These are phyloP conservation scores for Tubosaeta brunneosetosa DNA, from an alignment of 768 basidiomycete genomes.

Conservation along the genomic window DNA sequence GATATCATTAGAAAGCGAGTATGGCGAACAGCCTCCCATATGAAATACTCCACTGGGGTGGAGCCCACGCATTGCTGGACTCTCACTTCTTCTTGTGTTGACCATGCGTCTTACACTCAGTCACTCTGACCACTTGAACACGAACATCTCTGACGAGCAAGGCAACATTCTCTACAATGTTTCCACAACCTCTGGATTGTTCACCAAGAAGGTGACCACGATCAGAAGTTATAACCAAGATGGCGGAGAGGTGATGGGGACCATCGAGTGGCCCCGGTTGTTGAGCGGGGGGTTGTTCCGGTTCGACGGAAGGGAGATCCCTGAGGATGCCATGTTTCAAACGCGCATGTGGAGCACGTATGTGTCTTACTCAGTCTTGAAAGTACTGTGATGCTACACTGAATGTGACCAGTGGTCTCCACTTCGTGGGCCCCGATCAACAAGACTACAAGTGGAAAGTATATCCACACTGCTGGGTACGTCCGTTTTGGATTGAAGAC, in stretches of 20 bases:
- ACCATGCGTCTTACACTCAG: neutral
- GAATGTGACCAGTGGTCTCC: slow-evolving; percentile 14
- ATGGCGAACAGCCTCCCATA: no score
- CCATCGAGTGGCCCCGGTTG: slow-evolving; percentile 4
- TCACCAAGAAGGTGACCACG: neutral
- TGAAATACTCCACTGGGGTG: no score
- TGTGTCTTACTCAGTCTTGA: neutral
- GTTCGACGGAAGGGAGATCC: neutral
- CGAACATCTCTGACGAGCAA: slow-evolving; percentile 10
- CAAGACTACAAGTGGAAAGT: slow-evolving; percentile 26
- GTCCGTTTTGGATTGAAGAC: neutral
- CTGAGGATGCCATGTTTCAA: neutral
- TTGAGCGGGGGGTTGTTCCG: neutral
- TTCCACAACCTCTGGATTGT: neutral
- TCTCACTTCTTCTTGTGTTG: no score
- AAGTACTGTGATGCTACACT: neutral
- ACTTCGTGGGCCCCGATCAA: slow-evolving; percentile 24
- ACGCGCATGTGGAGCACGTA: neutral
- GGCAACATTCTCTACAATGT: slow-evolving; percentile 7
- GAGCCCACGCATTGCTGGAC: no score
- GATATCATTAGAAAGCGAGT: no score
- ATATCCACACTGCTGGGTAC: slow-evolving; percentile 12
- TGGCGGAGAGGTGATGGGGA: neutral
- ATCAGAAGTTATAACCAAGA: slow-evolving; percentile 1
- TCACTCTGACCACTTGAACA: slow-evolving; percentile 12